phyloP scores from a whole-genome alignment of 768 basidiomycete genomes.

The Mycena galericulata region DNA sequence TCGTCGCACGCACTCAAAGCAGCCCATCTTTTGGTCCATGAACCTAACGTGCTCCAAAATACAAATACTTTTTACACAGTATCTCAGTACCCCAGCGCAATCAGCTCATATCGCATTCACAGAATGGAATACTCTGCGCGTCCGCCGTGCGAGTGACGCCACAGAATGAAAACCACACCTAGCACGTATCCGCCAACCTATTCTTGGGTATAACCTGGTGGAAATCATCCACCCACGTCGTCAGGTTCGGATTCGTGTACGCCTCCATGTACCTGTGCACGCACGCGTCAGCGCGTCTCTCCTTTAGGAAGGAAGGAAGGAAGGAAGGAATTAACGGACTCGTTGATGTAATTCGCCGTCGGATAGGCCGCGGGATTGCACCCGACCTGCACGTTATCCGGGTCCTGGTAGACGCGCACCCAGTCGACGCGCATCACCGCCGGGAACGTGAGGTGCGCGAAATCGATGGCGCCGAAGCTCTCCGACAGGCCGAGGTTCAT shows the following conservation, averaged over 20 bases:
- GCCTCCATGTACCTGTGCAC: conserved; percentile 59
- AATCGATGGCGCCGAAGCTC: conserved; percentile 82
- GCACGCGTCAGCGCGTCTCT: conserved; percentile 2
- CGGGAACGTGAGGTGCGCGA: conserved; percentile 79
- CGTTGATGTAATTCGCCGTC: conserved; percentile 77
- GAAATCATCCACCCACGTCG: conserved; percentile 56
- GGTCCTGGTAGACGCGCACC: conserved; percentile 79
- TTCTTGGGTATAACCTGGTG: conserved; percentile 24
- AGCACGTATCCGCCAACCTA: conserved; percentile 20
- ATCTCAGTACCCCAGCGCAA: conserved; percentile 11
- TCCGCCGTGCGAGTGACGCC: conserved; percentile 14
- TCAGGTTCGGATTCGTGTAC: conserved; percentile 65
- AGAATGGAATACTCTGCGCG: conserved; percentile 7
- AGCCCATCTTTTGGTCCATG: conserved; percentile 12
- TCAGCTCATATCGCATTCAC: conserved; percentile 15
- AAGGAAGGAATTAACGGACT: conserved; percentile 48
- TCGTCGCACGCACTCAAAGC: conserved; percentile 13
- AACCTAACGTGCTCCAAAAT: conserved; percentile 8
- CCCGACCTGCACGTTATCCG: conserved; percentile 72
- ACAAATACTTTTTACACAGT: conserved; percentile 10
- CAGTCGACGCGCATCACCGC: conserved; percentile 59
- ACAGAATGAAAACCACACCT: conserved; percentile 8
- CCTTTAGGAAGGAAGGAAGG: background rate
- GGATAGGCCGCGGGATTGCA: conserved; percentile 78
- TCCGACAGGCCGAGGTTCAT: conserved; percentile 85